These are phyloP conservation scores for Septoria petroselini DNA, from an alignment of 2,329 filamentous ascomycete genomes.

Conservation along the genomic window DNA sequence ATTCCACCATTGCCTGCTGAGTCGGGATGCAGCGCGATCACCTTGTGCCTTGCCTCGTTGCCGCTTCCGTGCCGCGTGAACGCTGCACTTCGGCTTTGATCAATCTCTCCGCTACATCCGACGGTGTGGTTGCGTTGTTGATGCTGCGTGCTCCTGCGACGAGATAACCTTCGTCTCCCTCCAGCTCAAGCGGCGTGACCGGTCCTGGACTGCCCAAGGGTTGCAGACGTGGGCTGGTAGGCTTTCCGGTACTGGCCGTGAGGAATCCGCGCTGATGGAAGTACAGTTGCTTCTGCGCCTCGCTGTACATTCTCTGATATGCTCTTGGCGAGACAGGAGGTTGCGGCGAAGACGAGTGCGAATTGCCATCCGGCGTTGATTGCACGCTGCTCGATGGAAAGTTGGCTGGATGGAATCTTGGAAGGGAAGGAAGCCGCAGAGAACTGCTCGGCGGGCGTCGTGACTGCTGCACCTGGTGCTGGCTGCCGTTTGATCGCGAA, in stretches of 20 bases:
- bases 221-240: constrained; percentile 48
- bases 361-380: constrained; percentile 40
- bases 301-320: constrained; percentile 45
- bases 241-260: constrained; percentile 37
- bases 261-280: constrained; percentile 48
- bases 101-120: constrained; percentile 46
- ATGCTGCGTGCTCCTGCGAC: constrained; percentile 42
- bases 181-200: constrained; percentile 53
- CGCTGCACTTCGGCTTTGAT: constrained; percentile 46
- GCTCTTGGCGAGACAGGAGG: constrained; percentile 45
- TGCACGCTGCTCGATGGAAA: constrained; percentile 43
- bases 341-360: constrained; percentile 40
- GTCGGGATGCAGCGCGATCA: too few relatives aligned
- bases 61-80: background rate
- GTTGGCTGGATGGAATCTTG: constrained; percentile 54
- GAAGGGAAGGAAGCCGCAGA: constrained; percentile 49
- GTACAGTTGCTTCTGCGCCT: constrained; percentile 50
- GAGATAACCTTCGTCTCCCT: constrained; percentile 45
- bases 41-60: background rate
- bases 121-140: constrained; percentile 21
- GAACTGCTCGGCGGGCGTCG: constrained; percentile 36
- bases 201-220: constrained; percentile 52
- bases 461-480: constrained; percentile 25
- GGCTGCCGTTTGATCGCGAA: constrained; percentile 32
- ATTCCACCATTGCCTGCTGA: too few relatives aligned